Percentiles rank a stretch among this genome's conserved stretches.
Evolutionary conservation across 1,284 basidiomycete species (phyloP).

Genomic region (Austropuccinia psidii): DNA sequence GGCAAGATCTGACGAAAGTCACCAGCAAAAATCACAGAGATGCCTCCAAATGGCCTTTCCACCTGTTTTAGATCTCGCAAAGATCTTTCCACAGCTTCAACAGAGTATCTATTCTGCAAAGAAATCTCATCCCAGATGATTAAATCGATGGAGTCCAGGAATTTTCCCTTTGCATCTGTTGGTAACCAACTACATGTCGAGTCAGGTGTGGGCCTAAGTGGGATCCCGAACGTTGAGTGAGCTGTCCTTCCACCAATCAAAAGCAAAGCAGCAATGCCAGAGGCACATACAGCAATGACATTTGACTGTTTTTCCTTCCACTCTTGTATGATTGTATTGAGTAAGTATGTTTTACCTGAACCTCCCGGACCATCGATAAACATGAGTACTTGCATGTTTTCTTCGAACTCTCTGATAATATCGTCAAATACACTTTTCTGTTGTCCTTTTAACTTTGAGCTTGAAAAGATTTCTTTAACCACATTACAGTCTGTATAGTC

Average conservation of each 20-base stretch:
- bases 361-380: conserved; percentile 1
- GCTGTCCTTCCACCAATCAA: conserved; percentile 51
- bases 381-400: too few relatives aligned
- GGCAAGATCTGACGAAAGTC: conserved; percentile 3
- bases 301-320: too few relatives aligned
- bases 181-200: neutral
- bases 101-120: neutral
- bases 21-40: neutral
- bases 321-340: neutral
- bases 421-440: too few relatives aligned
- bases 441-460: too few relatives aligned
- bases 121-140: conserved; percentile 18
- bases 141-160: neutral
- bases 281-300: too few relatives aligned
- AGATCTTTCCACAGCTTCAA: conserved; percentile 5
- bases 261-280: conserved; percentile 52
- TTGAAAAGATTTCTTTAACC: too few relatives aligned
- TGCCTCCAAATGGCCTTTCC: neutral
- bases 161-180: too few relatives aligned
- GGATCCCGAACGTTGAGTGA: conserved; percentile 52
- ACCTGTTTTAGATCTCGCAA: neutral
- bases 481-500: too few relatives aligned
- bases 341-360: neutral
- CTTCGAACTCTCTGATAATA: too few relatives aligned
- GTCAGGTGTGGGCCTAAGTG: conserved; percentile 35